Evolutionary conservation across 495 filamentous ascomycete species (phyloP).

Genomic region (Lophiostoma macrostomum): DNA sequence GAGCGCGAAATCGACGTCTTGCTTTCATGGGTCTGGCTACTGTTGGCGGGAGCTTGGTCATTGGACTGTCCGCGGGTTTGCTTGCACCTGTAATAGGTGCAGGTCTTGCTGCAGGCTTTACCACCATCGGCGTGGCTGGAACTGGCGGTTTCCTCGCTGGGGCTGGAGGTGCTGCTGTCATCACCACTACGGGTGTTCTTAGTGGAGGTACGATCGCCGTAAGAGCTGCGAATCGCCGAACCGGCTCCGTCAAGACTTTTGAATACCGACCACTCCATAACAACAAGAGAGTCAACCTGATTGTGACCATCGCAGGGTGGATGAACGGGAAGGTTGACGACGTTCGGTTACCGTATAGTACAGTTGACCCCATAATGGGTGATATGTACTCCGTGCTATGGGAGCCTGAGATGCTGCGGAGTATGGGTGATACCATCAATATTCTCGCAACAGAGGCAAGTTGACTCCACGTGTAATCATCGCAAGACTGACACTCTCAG

Average conservation of each 20-base stretch:
- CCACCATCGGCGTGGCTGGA: slow-evolving; percentile 87
- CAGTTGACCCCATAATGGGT: slow-evolving; percentile 95
- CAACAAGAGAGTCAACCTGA: slow-evolving; percentile 94
- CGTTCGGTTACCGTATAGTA: slow-evolving; percentile 90
- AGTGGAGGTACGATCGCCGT: slow-evolving; percentile 83
- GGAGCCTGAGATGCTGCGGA: slow-evolving; percentile 97
- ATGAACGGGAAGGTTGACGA: slow-evolving; percentile 98
- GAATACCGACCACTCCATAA: slow-evolving; percentile 96
- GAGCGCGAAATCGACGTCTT: slow-evolving; percentile 73
- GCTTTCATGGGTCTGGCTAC: slow-evolving; percentile 97
- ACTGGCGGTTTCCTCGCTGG: slow-evolving; percentile 88
- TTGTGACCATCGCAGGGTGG: slow-evolving; percentile 95
- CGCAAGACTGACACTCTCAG: slow-evolving; percentile 42
- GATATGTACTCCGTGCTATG: slow-evolving; percentile 96
- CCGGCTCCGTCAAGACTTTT: slow-evolving; percentile 89
- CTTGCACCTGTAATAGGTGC: slow-evolving; percentile 93
- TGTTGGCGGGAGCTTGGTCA: slow-evolving; percentile 91
- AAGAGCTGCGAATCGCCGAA: slow-evolving; percentile 78
- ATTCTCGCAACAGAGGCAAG: slow-evolving; percentile 94
- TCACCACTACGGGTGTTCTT: slow-evolving; percentile 84
- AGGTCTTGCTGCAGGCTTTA: slow-evolving; percentile 90
- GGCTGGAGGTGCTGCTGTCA: slow-evolving; percentile 86
- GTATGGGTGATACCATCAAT: slow-evolving; percentile 97
- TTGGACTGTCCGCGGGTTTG: slow-evolving; percentile 89
- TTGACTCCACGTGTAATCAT: background rate